Conservation (phyloP, 78 protist species). For the Dictyostelium brefeldianum region DNA sequence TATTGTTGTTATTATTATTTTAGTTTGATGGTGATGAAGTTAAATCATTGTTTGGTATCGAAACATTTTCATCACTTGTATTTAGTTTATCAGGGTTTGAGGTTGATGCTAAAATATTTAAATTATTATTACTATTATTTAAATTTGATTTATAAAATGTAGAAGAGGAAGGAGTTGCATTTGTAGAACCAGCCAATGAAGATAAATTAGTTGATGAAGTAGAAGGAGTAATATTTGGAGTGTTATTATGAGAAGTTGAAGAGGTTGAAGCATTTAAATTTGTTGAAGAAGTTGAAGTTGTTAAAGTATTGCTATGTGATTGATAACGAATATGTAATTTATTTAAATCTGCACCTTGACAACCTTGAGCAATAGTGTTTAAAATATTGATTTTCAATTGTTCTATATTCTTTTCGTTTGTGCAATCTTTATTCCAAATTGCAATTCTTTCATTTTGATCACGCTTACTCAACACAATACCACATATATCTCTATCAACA, state of each 20-base stretch:
- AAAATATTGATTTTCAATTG: conserved; percentile 30
- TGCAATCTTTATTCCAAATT: conserved; percentile 53
- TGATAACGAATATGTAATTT: conserved; percentile 48
- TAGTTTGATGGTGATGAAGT: not conserved
- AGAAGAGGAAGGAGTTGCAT: not conserved
- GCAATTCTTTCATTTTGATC: conserved; percentile 48
- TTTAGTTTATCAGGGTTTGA: conserved; percentile 17
- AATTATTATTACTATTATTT: conserved; percentile 11
- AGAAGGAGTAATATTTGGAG: not conserved
- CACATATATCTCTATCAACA: conserved; percentile 68
- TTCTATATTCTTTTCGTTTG: conserved; percentile 25
- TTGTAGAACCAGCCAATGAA: not conserved
- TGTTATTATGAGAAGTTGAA: not conserved
- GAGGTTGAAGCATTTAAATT: not conserved
- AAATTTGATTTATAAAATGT: conserved; percentile 27
- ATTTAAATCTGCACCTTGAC: not conserved
- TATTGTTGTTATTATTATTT: too few species aligned
- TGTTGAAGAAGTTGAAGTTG: not conserved
- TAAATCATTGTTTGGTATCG: not conserved
- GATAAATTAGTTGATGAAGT: not conserved
- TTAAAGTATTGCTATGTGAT: not conserved
- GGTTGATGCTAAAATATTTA: not conserved
- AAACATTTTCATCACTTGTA: conserved; percentile 5
- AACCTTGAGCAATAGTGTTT: not conserved
- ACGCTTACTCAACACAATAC: conserved; percentile 61